Evolutionary conservation across 1,284 basidiomycete genomes (phyloP).

Genomic region (Pseudozyma pruni): DNA sequence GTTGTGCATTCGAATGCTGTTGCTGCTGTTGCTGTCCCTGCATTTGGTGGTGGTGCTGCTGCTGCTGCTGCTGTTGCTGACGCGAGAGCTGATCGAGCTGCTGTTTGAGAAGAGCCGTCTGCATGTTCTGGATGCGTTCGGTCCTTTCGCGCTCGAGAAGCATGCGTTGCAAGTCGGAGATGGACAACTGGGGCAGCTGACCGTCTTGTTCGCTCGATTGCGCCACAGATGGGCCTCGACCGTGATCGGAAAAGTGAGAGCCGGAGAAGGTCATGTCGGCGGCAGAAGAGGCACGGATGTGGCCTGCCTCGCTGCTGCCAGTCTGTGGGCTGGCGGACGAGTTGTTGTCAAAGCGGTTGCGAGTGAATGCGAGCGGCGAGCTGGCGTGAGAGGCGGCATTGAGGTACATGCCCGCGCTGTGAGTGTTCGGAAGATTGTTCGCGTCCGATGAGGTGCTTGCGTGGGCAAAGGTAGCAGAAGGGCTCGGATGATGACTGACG

Average conservation of each 20-base stretch:
- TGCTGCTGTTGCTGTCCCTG: conserved; percentile 12
- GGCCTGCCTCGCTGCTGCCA: conserved; percentile 17
- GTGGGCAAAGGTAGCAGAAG: conserved; percentile 21
- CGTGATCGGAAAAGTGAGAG: conserved; percentile 1
- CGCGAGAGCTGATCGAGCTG: conserved; percentile 57
- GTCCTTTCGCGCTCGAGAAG: conserved; percentile 55
- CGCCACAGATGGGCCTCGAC: conserved; percentile 4
- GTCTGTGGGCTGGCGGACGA: conserved; percentile 31
- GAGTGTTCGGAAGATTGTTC: conserved; percentile 3
- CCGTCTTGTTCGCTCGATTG: conserved; percentile 21
- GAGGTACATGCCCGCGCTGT: conserved; percentile 8
- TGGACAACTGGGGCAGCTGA: conserved; percentile 36
- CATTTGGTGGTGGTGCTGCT: conserved; percentile 11
- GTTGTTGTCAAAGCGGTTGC: conserved; percentile 38
- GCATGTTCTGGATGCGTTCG: conserved; percentile 58
- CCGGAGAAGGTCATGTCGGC: conserved; percentile 16
- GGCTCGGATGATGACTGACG: conserved; percentile 48
- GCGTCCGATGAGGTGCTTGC: conserved; percentile 10
- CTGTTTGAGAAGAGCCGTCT: conserved; percentile 57
- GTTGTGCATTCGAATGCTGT: conserved; percentile 22
- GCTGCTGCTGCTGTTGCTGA: conserved; percentile 20
- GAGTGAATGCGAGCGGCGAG: conserved; percentile 28
- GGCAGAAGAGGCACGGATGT: conserved; percentile 19
- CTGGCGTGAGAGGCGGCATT: conserved; percentile 28
- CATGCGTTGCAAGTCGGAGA: conserved; percentile 50